Evolutionary conservation across 257 asterid species (phyloP), one percentile per base, ranked within the genome.

Genomic region (Primulina eburnea): DNA sequence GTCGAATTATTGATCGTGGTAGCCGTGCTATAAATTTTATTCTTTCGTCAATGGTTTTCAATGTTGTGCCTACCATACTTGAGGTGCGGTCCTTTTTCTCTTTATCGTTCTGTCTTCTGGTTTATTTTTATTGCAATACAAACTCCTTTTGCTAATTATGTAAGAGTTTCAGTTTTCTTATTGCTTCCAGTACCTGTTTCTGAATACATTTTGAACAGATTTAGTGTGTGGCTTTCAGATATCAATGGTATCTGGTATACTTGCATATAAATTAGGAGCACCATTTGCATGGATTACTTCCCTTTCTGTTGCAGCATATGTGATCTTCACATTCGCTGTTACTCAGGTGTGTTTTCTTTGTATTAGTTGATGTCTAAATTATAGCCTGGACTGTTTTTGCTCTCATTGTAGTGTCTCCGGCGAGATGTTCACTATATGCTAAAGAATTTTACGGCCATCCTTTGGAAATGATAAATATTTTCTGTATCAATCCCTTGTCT

Each of bases 261-360:
- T 93, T 77, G 99, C 97, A 71, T 93, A 93, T 85, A 89, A 87
- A 76, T 93, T 89, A 74, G 99, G 99, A 74, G 97, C 96, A 61
- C 90, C 97, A 64, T 90, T 93, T 87, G 99, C 97, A 57, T 93
- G 91, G 91, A 90, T 93, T 80, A 93, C 99, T 62, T 86, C 96
- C 69, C 75, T 90, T 71, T 90, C 99, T 40, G 92, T 93, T 83
- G 87, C 89, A 55, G 84, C 92, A 68, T 93, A 93, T 81, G 74
- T 89, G 62, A 84, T 84, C 72, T 93, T 90, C 87, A 93, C 99
- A 26, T 81, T 90, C 79, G 59, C 88, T 53, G 82, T 90, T 73
- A 93, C 99, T 68, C 97, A 90, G 99, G 99, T 90, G 84, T 50
- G 62, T 11, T 65, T 35, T 28, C 62, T 7, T 32, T 62, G 67